A percentile compares a stretch with the other conserved stretches of the same genome.
phyloP scores from a whole-genome alignment of 306 rosid species.

The Rosa lucieae region DNA sequence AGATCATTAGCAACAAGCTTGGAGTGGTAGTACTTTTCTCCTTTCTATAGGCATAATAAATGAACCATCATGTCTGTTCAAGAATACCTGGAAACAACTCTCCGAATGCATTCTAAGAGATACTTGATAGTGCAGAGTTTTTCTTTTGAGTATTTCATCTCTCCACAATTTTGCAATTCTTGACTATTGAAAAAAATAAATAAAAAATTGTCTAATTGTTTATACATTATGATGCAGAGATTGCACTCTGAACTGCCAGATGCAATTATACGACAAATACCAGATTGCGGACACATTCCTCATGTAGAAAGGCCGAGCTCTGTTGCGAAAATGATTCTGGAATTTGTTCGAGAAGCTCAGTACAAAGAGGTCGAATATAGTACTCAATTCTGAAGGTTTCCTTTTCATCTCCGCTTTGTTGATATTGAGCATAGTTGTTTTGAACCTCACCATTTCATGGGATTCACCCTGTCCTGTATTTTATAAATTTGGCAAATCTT shows the following conservation, averaged over 20 bases:
- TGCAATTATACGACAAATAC: slow-evolving; percentile 65
- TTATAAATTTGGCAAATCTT: neutral
- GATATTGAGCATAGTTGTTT: neutral
- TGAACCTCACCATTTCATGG: neutral
- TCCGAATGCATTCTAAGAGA: neutral
- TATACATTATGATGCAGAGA: slow-evolving; percentile 48
- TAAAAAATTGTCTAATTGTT: neutral
- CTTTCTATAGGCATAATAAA: neutral
- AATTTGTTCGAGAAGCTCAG: slow-evolving; percentile 52
- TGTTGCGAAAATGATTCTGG: slow-evolving; percentile 56
- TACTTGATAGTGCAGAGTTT: neutral
- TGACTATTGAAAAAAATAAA: neutral
- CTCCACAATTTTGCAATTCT: neutral
- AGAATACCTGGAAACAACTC: neutral
- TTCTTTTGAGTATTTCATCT: neutral
- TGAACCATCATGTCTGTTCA: neutral
- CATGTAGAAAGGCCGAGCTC: slow-evolving; percentile 75
- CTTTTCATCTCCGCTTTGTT: neutral
- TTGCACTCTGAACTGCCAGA: slow-evolving; percentile 79
- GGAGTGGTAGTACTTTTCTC: slow-evolving; percentile 64
- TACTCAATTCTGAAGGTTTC: slow-evolving; percentile 31
- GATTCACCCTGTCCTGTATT: neutral
- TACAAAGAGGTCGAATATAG: slow-evolving; percentile 31
- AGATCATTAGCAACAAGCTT: slow-evolving; percentile 71
- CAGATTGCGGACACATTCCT: slow-evolving; percentile 88